Evolutionary conservation across 2,329 filamentous ascomycete species (phyloP), one percentile per base, ranked within the genome.

Genomic region (Ascochyta lentis): DNA sequence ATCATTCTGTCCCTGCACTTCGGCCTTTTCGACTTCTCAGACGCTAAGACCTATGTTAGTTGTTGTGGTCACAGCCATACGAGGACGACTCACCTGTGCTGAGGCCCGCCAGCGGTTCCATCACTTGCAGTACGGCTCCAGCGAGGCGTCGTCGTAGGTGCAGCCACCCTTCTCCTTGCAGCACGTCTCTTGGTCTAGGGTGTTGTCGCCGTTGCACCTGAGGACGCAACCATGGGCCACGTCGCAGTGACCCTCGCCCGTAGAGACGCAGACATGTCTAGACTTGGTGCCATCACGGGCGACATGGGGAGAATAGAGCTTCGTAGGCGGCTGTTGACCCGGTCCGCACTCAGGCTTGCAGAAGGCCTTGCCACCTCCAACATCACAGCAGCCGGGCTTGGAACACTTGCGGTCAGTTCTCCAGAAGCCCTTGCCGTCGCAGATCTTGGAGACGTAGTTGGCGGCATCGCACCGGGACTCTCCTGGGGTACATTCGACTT

Each of bases 371-470:
- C 53, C 53, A 12, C 26, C 10, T 27, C 43, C 37, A 8, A 49
- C 6, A n/a, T 49, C 49, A 19, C 57, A 59, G 29, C 44, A 56
- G 8, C 57, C 57, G 15, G 45, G 49, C 23, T 48, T 50, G 23
- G 42, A 24, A 42, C 57, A 60, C 42, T 60, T 60, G 45, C 54
- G 47, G 41, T 45, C 24, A 8, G 39, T 45, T 24, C 48, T 24
- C 49, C 54, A 60, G 22, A 54, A 38, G 23, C 49, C 43, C 4
- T 39, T 12, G n/a, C 34, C 22, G 19, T 54, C 47, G 33, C 57
- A 60, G 26, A 38, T 3, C 15, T 26, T 48, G 31, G 34, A 38
- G 37, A 23, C 33, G 22, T 51, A 56, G 24, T 43, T 38, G 23
- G 54, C n/a, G 5, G 33, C 15, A 13, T 53, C 49, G 49, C 49